Conservation (phyloP, 768 basidiomycete species). For the Mycena vitilis region DNA sequence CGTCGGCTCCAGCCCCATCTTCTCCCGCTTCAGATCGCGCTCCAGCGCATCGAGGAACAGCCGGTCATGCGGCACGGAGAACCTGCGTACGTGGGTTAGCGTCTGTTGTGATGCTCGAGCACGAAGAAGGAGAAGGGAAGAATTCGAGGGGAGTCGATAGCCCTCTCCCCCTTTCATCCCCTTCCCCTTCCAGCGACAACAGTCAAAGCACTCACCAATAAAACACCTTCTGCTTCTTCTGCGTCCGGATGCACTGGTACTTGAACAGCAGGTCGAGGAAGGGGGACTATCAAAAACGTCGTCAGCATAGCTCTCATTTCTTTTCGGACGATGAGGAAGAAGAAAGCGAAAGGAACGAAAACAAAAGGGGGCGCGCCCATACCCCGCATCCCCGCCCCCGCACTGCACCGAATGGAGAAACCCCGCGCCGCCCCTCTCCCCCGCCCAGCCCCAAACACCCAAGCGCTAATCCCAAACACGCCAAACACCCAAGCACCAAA, state of each 20-base stretch:
- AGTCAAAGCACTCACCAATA: constrained; percentile 83
- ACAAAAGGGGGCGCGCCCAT: too few relatives aligned
- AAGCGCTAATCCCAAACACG: too few relatives aligned
- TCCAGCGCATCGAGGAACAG: constrained; percentile 97
- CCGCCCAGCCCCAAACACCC: too few relatives aligned
- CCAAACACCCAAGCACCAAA: constrained; percentile 17
- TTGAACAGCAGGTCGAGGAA: constrained; percentile 96
- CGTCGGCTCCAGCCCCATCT: constrained; percentile 88
- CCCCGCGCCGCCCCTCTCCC: too few relatives aligned
- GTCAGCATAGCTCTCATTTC: background rate
- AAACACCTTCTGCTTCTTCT: constrained; percentile 99
- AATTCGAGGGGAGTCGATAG: constrained; percentile 11
- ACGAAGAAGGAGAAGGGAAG: constrained; percentile 18
- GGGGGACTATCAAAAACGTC: constrained; percentile 68
- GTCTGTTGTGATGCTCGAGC: background rate
- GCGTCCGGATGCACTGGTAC: constrained; percentile 95
- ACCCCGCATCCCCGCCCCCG: too few relatives aligned
- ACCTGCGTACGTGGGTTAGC: constrained; percentile 62
- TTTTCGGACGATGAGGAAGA: background rate
- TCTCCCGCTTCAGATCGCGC: constrained; percentile 95
- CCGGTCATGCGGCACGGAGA: constrained; percentile 96
- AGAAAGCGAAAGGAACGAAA: constrained; percentile 7
- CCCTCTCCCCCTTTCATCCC: too few relatives aligned
- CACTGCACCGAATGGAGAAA: too few relatives aligned
- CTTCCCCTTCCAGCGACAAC: too few relatives aligned